These are phyloP conservation scores for Aspergillus brasiliensis DNA, from an alignment of 2,329 filamentous ascomycete genomes.

Conservation along the genomic window DNA sequence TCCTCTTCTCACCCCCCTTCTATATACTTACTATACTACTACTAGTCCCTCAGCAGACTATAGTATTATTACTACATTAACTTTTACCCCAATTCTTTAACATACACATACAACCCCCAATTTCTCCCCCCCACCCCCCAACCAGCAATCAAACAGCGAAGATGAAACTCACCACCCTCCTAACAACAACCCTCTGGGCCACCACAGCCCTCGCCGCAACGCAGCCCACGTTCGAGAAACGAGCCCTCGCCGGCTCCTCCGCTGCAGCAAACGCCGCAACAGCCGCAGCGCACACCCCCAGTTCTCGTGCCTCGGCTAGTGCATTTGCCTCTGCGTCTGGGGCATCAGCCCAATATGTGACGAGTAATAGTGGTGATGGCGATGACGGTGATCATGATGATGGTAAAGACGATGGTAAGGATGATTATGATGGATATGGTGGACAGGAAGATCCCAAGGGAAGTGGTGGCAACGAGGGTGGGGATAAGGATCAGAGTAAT, in stretches of 20 bases:
- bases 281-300: background rate
- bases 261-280: too few relatives aligned
- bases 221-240: too few relatives aligned
- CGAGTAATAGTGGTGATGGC: background rate
- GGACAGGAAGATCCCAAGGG: background rate
- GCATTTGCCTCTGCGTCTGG: background rate
- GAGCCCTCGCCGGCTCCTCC: too few relatives aligned
- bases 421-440: background rate
- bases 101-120: background rate
- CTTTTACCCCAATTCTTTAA: too few relatives aligned
- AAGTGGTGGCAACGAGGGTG: background rate
- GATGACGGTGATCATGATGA: background rate
- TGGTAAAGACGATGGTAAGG: background rate
- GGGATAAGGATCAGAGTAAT: background rate
- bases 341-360: background rate
- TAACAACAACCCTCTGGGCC: slow-evolving; percentile 1
- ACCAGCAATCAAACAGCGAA: background rate
- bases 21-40: too few relatives aligned
- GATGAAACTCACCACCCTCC: slow-evolving; percentile 13
- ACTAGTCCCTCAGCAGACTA: too few relatives aligned
- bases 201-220: slow-evolving; percentile 2
- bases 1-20: too few relatives aligned
- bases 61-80: too few relatives aligned
- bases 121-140: background rate
- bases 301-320: background rate